phyloP scores from a whole-genome alignment of 2,329 filamentous ascomycete species.

The Stachybotrys chartarum region DNA sequence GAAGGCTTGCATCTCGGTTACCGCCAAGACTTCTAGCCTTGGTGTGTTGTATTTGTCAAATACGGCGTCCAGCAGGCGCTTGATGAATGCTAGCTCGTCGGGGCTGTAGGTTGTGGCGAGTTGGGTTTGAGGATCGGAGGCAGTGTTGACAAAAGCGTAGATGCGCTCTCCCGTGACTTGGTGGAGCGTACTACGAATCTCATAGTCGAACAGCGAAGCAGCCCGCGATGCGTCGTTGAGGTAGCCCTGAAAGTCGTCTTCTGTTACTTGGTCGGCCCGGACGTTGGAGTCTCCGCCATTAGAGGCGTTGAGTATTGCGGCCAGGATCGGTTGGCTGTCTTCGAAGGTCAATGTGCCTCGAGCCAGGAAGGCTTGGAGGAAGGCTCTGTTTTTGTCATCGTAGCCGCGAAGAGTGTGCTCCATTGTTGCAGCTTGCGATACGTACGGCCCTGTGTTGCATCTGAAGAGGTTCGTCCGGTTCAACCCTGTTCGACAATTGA shows the following conservation, averaged over 20 bases:
- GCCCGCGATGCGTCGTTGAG: constrained; percentile 64
- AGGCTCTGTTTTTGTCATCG: constrained; percentile 69
- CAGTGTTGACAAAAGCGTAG: constrained; percentile 82
- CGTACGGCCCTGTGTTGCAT: background rate
- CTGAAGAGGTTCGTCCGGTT: background rate
- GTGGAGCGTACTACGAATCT: constrained; percentile 69
- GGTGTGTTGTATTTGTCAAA: constrained; percentile 82
- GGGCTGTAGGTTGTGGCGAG: constrained; percentile 73
- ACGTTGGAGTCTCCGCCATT: constrained; percentile 28
- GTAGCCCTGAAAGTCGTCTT: constrained; percentile 60
- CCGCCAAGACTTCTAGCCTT: constrained; percentile 74
- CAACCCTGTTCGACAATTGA: no score
- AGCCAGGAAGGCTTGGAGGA: constrained; percentile 82
- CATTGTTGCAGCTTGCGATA: constrained; percentile 4
- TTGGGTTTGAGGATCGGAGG: constrained; percentile 78
- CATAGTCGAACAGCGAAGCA: constrained; percentile 76
- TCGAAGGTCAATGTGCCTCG: constrained; percentile 69
- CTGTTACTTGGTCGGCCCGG: constrained; percentile 56
- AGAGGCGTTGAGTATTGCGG: constrained; percentile 62
- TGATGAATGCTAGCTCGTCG: constrained; percentile 86
- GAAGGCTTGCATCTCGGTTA: constrained; percentile 72
- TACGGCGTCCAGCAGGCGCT: constrained; percentile 81
- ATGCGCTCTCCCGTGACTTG: constrained; percentile 61
- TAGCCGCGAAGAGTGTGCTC: constrained; percentile 30
- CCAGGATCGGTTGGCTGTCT: constrained; percentile 67